Base-by-base conservation (phyloP, 2,329 filamentous ascomycete species). In the Beauveria bassiana region DNA sequence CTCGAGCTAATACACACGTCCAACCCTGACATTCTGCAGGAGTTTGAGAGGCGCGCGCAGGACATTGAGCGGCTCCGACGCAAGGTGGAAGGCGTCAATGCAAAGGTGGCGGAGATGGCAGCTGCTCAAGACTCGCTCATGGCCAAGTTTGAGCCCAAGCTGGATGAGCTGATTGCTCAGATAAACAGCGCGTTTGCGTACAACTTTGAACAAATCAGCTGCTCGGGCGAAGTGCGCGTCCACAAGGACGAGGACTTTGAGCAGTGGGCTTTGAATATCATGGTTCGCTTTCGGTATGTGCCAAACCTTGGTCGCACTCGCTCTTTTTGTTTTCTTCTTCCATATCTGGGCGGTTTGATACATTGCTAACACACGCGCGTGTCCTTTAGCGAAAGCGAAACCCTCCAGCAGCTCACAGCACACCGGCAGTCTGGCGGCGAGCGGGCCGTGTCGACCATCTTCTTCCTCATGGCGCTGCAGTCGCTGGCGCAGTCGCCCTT, bases 391-490 rank as follows among this genome's bases (percentile, higher is more conserved):
- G 88, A 93, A 70, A 85, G 87, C 71, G 95, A 98, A 72, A 84
- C 83, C 3, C 85, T 98, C 5, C 91, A 93, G 64, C 80, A 93
- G 34, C 86, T 99, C 26, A 89, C 96, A 69, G 88, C 91, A 50
- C 93, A 98, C 72, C 90, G 95, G 6, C 95, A 99, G 74, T 98
- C 93, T 1, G 95, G 95, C 69, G 95, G 95, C 65, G 95, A 99
- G 77, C 89, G 95, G 63, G 91, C 95, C 26, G 93, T 99, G 24
- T 96, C 91, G 24, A 99, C 95, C 16, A 96, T 98, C 71, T 99
- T 98, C 81, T 99, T 96, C 77, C 90, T 99, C 61, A 98, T 99
- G 93, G 91, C 95, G 5, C 84, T 99, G 28, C 95, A 99, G 74
- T 90, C 90, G 55, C 87, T 99, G 69, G 93, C 95, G 18, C 89